A percentile compares a stretch with the other conserved stretches of the same genome.
Conservation (phyloP, 2,329 filamentous ascomycete species). For the Sporothrix curviconia region DNA sequence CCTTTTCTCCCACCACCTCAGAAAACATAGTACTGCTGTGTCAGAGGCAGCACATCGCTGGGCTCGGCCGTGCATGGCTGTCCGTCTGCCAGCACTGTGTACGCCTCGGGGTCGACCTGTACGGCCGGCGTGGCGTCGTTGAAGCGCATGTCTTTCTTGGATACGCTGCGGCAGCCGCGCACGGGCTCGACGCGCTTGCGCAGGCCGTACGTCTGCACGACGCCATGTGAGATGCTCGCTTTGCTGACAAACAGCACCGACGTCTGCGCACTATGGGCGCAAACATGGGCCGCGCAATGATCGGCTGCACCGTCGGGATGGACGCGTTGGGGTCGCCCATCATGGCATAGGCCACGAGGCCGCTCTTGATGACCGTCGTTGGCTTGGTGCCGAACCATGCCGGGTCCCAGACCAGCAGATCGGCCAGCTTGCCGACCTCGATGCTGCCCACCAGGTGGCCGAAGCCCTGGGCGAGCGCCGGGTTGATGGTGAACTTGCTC, state of each 20-base stretch:
- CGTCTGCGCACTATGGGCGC: slow-evolving; percentile 63
- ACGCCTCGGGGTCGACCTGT: slow-evolving; percentile 86
- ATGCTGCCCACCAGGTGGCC: slow-evolving; percentile 76
- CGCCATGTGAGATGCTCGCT: slow-evolving; percentile 60
- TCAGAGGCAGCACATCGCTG: slow-evolving; percentile 62
- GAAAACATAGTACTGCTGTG: slow-evolving; percentile 72
- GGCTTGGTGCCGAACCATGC: slow-evolving; percentile 86
- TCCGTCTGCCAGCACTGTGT: slow-evolving; percentile 81
- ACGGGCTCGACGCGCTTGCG: slow-evolving; percentile 77
- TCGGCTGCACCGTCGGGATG: slow-evolving; percentile 81
- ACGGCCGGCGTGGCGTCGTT: slow-evolving; percentile 80
- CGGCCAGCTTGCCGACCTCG: slow-evolving; percentile 83
- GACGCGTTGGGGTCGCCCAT: slow-evolving; percentile 83
- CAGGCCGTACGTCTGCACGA: slow-evolving; percentile 65
- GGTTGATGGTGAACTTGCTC: slow-evolving; percentile 94
- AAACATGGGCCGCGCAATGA: slow-evolving; percentile 82
- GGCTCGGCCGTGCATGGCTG: slow-evolving; percentile 67
- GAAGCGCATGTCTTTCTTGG: slow-evolving; percentile 85
- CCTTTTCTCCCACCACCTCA: slow-evolving; percentile 28
- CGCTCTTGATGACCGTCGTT: slow-evolving; percentile 73
- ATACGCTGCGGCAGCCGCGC: slow-evolving; percentile 62
- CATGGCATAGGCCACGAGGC: slow-evolving; percentile 72
- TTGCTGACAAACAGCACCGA: slow-evolving; percentile 80
- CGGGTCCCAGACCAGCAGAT: slow-evolving; percentile 82
- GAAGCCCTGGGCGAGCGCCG: slow-evolving; percentile 87